Evolutionary conservation across 2,329 filamentous ascomycete species (phyloP).

Genomic region (Cryphonectria naterciae): DNA sequence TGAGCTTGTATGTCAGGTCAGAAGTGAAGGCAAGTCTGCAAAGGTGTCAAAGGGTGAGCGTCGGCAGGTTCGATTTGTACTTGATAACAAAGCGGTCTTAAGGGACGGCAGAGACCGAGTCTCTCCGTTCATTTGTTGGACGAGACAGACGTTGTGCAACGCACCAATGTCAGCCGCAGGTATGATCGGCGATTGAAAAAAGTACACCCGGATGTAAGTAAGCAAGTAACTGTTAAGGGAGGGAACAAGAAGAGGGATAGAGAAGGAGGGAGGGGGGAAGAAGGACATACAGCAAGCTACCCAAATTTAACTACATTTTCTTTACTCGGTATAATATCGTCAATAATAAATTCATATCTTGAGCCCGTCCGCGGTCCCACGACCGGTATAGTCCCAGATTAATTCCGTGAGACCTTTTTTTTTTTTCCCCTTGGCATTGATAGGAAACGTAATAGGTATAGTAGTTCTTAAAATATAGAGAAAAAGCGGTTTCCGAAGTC

Average conservation of each 20-base stretch:
- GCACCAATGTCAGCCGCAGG: neutral
- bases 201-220: neutral
- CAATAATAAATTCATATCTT: neutral
- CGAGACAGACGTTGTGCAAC: neutral
- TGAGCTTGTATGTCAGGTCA: neutral
- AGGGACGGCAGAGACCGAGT: neutral
- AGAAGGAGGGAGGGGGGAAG: neutral
- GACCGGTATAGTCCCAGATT: neutral
- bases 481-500: neutral
- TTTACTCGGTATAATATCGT: neutral
- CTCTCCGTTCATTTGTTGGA: neutral
- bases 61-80: neutral
- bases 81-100: neutral
- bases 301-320: neutral
- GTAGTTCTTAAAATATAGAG: neutral
- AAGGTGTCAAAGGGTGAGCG: neutral
- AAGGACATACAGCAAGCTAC: neutral
- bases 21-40: neutral
- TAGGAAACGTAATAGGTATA: no score
- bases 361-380: neutral
- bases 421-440: neutral
- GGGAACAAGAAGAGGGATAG: neutral
- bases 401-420: neutral
- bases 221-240: neutral
- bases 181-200: neutral